Conservation (phyloP, 1,284 basidiomycete species). For the Agroathelia rolfsii region DNA sequence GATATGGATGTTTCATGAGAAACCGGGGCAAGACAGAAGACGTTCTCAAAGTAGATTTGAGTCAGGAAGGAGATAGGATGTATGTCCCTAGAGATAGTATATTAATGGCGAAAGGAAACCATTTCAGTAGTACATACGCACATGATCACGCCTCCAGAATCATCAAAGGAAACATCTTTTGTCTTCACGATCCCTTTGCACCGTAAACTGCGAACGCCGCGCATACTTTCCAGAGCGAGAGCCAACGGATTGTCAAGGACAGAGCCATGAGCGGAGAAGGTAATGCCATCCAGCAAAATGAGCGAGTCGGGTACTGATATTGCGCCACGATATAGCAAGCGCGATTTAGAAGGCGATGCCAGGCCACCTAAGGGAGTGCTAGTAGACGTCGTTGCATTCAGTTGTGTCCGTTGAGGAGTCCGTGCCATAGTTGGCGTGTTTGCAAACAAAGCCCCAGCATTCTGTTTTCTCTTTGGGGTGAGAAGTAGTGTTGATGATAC, state of each 20-base stretch:
- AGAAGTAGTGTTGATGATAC: too few species aligned
- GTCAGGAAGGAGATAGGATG: conserved; percentile 56
- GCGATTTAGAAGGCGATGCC: too few species aligned
- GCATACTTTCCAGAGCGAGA: conserved; percentile 69
- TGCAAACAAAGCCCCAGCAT: too few species aligned
- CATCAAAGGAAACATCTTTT: conserved; percentile 49
- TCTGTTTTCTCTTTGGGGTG: too few species aligned
- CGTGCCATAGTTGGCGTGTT: too few species aligned
- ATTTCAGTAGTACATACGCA: conserved; percentile 25
- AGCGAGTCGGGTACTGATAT: conserved; percentile 67
- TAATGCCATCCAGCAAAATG: conserved; percentile 60
- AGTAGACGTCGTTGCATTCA: too few species aligned
- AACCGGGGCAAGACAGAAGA: conserved; percentile 45
- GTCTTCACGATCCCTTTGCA: conserved; percentile 46
- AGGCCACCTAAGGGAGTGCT: too few species aligned
- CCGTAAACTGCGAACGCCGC: conserved; percentile 55
- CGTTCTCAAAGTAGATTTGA: conserved; percentile 59
- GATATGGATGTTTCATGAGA: conserved; percentile 26
- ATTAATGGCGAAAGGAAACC: neutral
- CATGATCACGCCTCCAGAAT: conserved; percentile 50
- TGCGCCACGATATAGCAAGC: conserved; percentile 66
- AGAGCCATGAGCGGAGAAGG: conserved; percentile 40
- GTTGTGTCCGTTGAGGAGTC: too few species aligned
- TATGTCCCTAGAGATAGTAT: conserved; percentile 41
- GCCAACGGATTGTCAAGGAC: conserved; percentile 62